Percentiles rank a stretch among this genome's conserved stretches.
phyloP scores from a whole-genome alignment of 169 alveolate genomes.

The Cryptosporidium sp. region DNA sequence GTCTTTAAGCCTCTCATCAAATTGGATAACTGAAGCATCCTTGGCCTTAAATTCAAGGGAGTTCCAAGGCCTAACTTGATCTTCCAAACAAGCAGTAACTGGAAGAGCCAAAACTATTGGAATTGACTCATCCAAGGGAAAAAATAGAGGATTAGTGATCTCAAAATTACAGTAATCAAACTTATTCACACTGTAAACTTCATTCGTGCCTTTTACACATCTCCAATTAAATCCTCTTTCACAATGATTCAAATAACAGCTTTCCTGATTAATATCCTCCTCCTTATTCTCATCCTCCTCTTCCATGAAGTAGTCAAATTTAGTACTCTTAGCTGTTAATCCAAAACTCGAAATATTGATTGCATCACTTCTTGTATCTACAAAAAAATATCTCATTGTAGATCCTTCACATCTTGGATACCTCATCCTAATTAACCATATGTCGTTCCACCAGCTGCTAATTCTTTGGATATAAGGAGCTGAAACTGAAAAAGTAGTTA shows the following conservation, averaged over 20 bases:
- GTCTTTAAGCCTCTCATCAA: conserved; percentile 3
- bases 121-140: conserved; percentile 34
- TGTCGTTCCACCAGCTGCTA: conserved; percentile 66
- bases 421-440: conserved; percentile 60
- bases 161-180: conserved; percentile 32
- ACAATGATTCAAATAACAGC: not conserved
- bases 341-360: conserved; percentile 55
- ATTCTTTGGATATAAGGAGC: conserved; percentile 45
- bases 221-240: not conserved
- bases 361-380: conserved; percentile 33
- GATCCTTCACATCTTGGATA: conserved; percentile 57
- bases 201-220: not conserved
- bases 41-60: not conserved
- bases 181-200: conserved; percentile 22
- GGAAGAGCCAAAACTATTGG: conserved; percentile 65
- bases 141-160: conserved; percentile 33
- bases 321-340: not conserved
- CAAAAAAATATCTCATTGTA: conserved; percentile 68
- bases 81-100: conserved; percentile 13
- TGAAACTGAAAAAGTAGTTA: conserved; percentile 54
- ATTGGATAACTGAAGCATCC: not conserved
- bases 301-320: not conserved
- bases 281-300: not conserved
- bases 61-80: conserved; percentile 26
- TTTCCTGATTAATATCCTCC: not conserved